A percentile compares a stretch with the other conserved stretches of the same genome.
phyloP scores from a whole-genome alignment of 2,329 filamentous ascomycete species.

The Coniochaeta sp. region DNA sequence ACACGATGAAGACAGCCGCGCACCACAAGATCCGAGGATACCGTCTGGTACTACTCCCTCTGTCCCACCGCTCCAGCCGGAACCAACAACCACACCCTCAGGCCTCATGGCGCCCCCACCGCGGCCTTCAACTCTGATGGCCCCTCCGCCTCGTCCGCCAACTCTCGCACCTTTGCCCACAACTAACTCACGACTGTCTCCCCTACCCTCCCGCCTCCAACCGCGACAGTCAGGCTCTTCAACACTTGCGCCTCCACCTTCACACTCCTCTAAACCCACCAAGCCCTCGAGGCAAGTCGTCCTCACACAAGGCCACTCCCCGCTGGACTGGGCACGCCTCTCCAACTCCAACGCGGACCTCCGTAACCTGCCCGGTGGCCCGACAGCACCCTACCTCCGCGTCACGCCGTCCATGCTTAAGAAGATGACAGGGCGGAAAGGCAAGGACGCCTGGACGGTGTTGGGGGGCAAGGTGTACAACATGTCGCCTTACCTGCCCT shows the following conservation, averaged over 20 bases:
- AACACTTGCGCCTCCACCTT: slow-evolving; percentile 47
- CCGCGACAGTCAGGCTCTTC: slow-evolving; percentile 21
- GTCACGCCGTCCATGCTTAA: slow-evolving; percentile 80
- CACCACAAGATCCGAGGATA: background rate
- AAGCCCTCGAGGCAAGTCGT: slow-evolving; percentile 65
- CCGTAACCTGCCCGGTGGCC: slow-evolving; percentile 45
- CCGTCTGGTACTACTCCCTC: background rate
- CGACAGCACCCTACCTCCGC: slow-evolving; percentile 50
- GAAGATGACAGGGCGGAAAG: slow-evolving; percentile 71
- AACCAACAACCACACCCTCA: slow-evolving; percentile 16
- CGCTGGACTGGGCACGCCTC: slow-evolving; percentile 90
- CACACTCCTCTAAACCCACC: slow-evolving; percentile 40
- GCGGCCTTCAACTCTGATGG: slow-evolving; percentile 9
- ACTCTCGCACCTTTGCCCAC: slow-evolving; percentile 14
- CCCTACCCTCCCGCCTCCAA: slow-evolving; percentile 31
- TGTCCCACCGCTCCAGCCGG: background rate
- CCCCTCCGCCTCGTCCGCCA: slow-evolving; percentile 11
- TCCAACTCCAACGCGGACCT: slow-evolving; percentile 55
- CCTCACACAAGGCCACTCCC: slow-evolving; percentile 85
- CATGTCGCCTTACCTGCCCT: slow-evolving; percentile 79
- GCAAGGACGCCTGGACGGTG: slow-evolving; percentile 83
- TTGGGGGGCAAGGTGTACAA: slow-evolving; percentile 92
- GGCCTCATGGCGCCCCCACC: slow-evolving; percentile 34
- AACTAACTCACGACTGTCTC: slow-evolving; percentile 17
- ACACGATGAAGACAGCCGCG: slow-evolving; percentile 14